Percentiles rank a stretch among this genome's conserved stretches.
phyloP scores from a whole-genome alignment of 2,329 filamentous ascomycete species.

The Exophiala xenobiotica region DNA sequence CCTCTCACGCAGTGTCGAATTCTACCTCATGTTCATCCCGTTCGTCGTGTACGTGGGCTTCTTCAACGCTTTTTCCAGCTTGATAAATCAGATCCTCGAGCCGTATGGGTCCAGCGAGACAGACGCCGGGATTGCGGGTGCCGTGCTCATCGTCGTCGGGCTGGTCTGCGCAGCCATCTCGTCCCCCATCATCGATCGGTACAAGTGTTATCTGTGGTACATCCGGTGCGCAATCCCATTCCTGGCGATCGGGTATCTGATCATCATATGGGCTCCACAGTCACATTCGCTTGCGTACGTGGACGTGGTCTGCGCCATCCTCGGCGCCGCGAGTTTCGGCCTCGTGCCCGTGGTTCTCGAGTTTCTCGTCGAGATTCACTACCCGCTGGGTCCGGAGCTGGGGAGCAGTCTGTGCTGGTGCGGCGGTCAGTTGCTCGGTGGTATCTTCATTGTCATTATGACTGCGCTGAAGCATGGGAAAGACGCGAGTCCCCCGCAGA shows the following conservation, averaged over 20 bases:
- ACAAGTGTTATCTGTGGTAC: conserved; percentile 71
- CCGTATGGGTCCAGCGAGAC: conserved; percentile 83
- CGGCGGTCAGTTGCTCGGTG: conserved; percentile 81
- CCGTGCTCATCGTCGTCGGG: conserved; percentile 83
- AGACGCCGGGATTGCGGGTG: conserved; percentile 85
- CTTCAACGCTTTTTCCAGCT: conserved; percentile 87
- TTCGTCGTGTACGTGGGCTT: conserved; percentile 83
- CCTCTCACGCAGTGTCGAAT: conserved; percentile 63
- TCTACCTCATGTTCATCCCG: conserved; percentile 78
- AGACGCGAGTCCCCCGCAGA: conserved; percentile 58
- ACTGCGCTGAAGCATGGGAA: conserved; percentile 63
- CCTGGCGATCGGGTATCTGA: conserved; percentile 70
- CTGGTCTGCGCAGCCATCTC: conserved; percentile 73
- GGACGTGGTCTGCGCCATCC: conserved; percentile 70
- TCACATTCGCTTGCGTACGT: conserved; percentile 56
- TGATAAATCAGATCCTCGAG: conserved; percentile 84
- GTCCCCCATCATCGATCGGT: conserved; percentile 80
- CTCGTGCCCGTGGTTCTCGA: conserved; percentile 84
- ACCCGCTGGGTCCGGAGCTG: conserved; percentile 83
- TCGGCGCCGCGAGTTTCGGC: conserved; percentile 77
- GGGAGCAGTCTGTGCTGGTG: conserved; percentile 82
- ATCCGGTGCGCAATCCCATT: conserved; percentile 75
- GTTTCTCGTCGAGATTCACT: conserved; percentile 80
- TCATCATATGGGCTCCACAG: conserved; percentile 75
- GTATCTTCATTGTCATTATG: conserved; percentile 78